These are phyloP conservation scores for Candida albicans DNA, from an alignment of 1,139 yeast genomes.

Conservation along the genomic window DNA sequence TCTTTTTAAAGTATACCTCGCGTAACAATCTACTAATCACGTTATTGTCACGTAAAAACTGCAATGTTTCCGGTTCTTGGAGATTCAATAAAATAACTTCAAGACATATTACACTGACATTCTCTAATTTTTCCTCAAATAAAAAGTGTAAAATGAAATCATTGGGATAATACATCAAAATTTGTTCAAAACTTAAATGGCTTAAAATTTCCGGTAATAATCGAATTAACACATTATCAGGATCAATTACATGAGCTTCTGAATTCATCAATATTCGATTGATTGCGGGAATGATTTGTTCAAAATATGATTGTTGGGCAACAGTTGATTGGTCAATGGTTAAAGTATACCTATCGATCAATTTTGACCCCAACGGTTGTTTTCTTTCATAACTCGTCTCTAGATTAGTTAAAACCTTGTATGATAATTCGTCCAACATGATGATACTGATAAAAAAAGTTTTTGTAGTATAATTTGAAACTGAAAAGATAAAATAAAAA, in stretches of 20 bases:
- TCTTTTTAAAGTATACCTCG: conserved; percentile 9
- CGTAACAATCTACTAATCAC: conserved; percentile 8
- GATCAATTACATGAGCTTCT: conserved; percentile 23
- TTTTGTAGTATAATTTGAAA: neutral
- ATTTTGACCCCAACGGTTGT: conserved; percentile 9
- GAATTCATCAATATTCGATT: conserved; percentile 15
- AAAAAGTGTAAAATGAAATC: conserved; percentile 22
- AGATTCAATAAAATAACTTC: conserved; percentile 21
- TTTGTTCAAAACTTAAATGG: conserved; percentile 18
- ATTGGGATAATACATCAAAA: conserved; percentile 22
- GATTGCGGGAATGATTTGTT: conserved; percentile 11
- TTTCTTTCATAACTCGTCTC: conserved; percentile 7
- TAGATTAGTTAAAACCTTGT: conserved; percentile 9
- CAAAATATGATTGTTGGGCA: conserved; percentile 1
- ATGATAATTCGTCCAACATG: conserved; percentile 8
- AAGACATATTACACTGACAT: conserved; percentile 19
- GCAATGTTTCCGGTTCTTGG: conserved; percentile 17
- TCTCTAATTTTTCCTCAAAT: conserved; percentile 12
- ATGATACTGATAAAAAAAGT: no score
- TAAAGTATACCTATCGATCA: conserved; percentile 14
- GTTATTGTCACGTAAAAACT: conserved; percentile 17
- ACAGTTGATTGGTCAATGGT: conserved; percentile 7
- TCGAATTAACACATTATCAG: conserved; percentile 19
- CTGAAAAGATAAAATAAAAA: neutral
- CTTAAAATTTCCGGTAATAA: conserved; percentile 25